Conservation (phyloP, 1,284 basidiomycete species). For the Omphalotus olearius region DNA sequence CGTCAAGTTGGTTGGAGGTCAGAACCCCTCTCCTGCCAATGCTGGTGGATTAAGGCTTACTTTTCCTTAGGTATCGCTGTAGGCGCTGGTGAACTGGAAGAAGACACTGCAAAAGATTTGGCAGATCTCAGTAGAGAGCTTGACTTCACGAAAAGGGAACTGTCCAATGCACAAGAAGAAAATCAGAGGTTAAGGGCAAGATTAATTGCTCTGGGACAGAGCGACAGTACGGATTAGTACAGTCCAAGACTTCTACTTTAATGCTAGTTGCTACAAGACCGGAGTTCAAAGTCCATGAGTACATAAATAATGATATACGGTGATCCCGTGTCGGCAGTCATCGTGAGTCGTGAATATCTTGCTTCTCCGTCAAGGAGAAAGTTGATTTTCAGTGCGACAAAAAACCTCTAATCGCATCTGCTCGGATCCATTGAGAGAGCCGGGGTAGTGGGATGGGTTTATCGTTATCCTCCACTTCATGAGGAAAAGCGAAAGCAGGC, state of each 20-base stretch:
- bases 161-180: slow-evolving; percentile 32
- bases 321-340: no score
- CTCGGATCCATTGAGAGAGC: slow-evolving; percentile 53
- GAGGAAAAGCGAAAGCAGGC: slow-evolving; percentile 34
- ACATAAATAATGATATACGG: background rate
- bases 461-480: slow-evolving; percentile 42
- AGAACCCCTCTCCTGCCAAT: slow-evolving; percentile 16
- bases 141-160: slow-evolving; percentile 32
- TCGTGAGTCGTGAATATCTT: background rate
- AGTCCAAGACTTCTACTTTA: no score
- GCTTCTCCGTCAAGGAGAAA: background rate
- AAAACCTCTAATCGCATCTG: slow-evolving; percentile 31
- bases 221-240: background rate
- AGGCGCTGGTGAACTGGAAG: slow-evolving; percentile 66
- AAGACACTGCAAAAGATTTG: slow-evolving; percentile 45
- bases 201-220: slow-evolving; percentile 17
- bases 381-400: background rate
- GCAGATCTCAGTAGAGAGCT: slow-evolving; percentile 44
- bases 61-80: slow-evolving; percentile 59
- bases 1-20: slow-evolving; percentile 75
- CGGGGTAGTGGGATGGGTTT: slow-evolving; percentile 49
- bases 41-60: slow-evolving; percentile 58
- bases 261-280: background rate
- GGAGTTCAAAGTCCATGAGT: background rate
- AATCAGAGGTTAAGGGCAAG: slow-evolving; percentile 33